phyloP scores from a whole-genome alignment of 2,329 filamentous ascomycete genomes.

The Pleomassaria siparia region DNA sequence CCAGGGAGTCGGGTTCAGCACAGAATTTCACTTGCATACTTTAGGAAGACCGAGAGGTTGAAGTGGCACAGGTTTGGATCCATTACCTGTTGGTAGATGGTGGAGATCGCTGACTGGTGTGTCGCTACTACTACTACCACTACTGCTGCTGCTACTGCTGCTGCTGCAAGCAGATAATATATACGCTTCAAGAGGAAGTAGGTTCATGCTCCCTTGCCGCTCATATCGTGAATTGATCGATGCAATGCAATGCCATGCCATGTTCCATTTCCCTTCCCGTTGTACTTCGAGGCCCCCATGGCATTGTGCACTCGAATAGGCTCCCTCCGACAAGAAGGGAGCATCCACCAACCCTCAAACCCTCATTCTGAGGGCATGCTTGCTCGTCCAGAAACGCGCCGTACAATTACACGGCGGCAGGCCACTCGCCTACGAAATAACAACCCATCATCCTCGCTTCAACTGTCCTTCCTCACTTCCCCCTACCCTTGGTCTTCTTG shows the following conservation, averaged over 20 bases:
- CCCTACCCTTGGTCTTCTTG: constrained; percentile 15
- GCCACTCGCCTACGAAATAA: neutral
- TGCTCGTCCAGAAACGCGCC: too few relatives aligned
- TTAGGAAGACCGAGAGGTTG: neutral
- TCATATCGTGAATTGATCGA: neutral
- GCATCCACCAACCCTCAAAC: too few relatives aligned
- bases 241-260: neutral
- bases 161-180: neutral
- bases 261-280: too few relatives aligned
- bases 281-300: too few relatives aligned
- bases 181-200: neutral
- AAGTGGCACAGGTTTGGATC: neutral
- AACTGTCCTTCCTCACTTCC: neutral
- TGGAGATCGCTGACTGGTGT: neutral
- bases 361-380: too few relatives aligned
- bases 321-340: too few relatives aligned
- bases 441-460: neutral
- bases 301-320: too few relatives aligned
- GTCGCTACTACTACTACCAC: too few relatives aligned
- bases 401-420: neutral
- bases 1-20: neutral
- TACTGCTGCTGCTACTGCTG: neutral
- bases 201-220: neutral
- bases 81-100: neutral
- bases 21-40: neutral